Evolutionary conservation across 106 monocot species (phyloP).

Genomic region (Cymbidium sinense): DNA sequence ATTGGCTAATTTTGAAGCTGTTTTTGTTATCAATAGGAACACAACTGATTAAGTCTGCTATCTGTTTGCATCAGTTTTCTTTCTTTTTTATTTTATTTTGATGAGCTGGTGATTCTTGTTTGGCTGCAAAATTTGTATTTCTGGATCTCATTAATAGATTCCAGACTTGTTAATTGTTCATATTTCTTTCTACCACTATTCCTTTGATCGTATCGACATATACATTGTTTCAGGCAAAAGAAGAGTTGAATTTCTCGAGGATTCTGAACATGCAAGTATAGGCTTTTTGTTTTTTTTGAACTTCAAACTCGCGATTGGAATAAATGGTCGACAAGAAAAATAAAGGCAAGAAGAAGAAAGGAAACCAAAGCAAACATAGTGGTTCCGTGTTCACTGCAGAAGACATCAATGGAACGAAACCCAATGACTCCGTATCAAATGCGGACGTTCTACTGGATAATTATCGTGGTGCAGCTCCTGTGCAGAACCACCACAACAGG

Average conservation of each 20-base stretch:
- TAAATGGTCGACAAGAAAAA: not conserved
- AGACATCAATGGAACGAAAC: not conserved
- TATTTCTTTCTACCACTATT: not conserved
- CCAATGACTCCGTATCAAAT: not conserved
- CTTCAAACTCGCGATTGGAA: not conserved
- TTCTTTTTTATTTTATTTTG: too few species aligned
- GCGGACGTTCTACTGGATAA: not conserved
- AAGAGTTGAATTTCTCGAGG: not conserved
- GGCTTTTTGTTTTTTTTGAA: not conserved
- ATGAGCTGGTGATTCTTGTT: not conserved
- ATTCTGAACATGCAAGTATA: not conserved
- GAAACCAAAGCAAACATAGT: not conserved
- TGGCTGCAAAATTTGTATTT: not conserved
- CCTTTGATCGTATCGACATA: not conserved
- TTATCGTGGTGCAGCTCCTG: not conserved
- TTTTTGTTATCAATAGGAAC: not conserved
- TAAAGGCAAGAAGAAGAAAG: constrained; percentile 5
- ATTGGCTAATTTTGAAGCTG: not conserved
- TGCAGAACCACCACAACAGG: not conserved
- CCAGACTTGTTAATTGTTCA: not conserved
- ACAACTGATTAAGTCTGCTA: not conserved
- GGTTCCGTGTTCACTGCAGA: not conserved
- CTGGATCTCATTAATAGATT: not conserved
- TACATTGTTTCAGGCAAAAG: not conserved
- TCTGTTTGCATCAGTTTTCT: not conserved